Evolutionary conservation across 331 rosid species (phyloP), one percentile per base, ranked within the genome.

Genomic region (Pyracantha coccinea): DNA sequence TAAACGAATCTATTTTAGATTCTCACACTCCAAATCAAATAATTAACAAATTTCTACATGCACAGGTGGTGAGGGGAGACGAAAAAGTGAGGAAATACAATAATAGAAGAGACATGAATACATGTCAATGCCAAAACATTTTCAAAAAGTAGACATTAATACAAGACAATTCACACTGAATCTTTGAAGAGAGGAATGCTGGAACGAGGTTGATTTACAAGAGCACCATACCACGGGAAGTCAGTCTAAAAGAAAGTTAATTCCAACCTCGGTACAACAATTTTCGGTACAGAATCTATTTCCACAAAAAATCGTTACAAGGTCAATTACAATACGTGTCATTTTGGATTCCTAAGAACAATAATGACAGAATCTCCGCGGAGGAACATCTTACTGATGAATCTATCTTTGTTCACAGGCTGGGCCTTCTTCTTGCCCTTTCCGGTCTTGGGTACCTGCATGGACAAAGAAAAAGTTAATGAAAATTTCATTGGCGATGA

Each of bases 341-440:
- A 90, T 75, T 90, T 94, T n/a, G 97, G 97, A 78, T 91, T 94
- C 87, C 97, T 41, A 41, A 41, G 96, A 59, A 92, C 96, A 29
- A 94, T 90, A 71, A 92, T 92, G 15, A 92, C 96, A 17, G 96
- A 91, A 70, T 90, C 99, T 16, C 99, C 96, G 1, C 95, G 91
- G 14, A 94, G 89, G 80, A 92, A 88, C 99, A 94, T 94, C 76
- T 94, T 92, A 54, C 97, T 90, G 78, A 94, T 92, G 85, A 92
- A 94, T 77, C 97, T 84, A 68, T 94, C 97, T 83, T 92, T 92
- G 93, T 95, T 95, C 14, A 95, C 96, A 0, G 99, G 93, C 21
- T 85, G 96, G 2, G 97, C 97, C 80, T 94, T 94, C 17, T 90
- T 90, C 96, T 94, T 94, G 59, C 97, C 97, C 66, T 95, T 95